Percentiles rank a stretch among this genome's conserved stretches.
Conservation (phyloP, 306 rosid species). For the Medicago arabica region DNA sequence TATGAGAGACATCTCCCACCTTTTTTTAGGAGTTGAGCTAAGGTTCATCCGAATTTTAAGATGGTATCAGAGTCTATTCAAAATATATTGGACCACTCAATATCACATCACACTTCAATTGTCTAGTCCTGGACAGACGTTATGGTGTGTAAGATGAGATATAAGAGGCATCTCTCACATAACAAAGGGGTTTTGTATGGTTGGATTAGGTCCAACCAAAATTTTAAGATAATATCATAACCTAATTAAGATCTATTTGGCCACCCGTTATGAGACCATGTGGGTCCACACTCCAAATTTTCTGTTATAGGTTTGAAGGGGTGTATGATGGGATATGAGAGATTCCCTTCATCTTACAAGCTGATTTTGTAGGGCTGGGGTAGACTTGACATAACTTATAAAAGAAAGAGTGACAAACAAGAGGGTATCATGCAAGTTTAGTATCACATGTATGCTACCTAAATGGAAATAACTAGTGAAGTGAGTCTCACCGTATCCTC, state of each 20-base stretch:
- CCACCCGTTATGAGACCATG: neutral
- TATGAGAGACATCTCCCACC: neutral
- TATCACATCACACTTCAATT: neutral
- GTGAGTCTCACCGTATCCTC: constrained; percentile 67
- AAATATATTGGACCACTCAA: neutral
- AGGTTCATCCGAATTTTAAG: neutral
- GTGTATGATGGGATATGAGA: neutral
- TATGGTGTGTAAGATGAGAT: neutral
- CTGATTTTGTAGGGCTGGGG: neutral
- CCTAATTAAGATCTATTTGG: neutral
- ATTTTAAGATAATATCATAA: neutral
- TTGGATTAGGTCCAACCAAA: neutral
- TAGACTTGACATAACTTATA: neutral
- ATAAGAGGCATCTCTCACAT: neutral
- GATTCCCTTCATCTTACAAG: neutral
- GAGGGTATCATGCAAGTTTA: neutral
- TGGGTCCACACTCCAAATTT: neutral
- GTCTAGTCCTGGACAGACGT: neutral
- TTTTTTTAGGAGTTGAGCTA: neutral
- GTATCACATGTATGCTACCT: neutral
- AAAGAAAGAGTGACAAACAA: neutral
- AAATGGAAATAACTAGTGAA: constrained; percentile 28
- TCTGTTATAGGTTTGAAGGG: neutral
- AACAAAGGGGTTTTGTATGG: neutral
- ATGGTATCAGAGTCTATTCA: neutral